A percentile compares a stretch with the other conserved stretches of the same genome.
These are phyloP conservation scores for Multifurca ochricompacta DNA, from an alignment of 768 basidiomycete species.

Conservation along the genomic window DNA sequence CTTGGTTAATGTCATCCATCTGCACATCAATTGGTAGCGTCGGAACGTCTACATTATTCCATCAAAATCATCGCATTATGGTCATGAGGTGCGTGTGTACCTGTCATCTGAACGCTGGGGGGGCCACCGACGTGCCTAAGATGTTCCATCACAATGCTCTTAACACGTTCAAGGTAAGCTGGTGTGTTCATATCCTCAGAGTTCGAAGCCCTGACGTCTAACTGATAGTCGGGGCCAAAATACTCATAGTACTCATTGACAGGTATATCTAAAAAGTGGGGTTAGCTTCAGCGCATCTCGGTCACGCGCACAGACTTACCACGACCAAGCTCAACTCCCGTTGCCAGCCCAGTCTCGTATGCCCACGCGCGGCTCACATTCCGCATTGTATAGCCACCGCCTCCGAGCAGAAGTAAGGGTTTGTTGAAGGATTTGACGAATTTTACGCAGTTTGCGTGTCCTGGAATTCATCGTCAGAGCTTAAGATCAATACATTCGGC, in stretches of 20 bases:
- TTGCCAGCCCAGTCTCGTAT: conserved; percentile 96
- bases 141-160: conserved; percentile 87
- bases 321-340: conserved; percentile 85
- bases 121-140: conserved; percentile 79
- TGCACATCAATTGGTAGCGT: conserved; percentile 74
- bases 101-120: conserved; percentile 87
- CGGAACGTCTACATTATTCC: conserved; percentile 59
- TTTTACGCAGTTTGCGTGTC: conserved; percentile 95
- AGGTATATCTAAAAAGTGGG: conserved; percentile 72
- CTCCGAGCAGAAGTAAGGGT: conserved; percentile 89
- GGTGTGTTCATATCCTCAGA: conserved; percentile 92
- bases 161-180: conserved; percentile 90
- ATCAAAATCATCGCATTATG: not conserved
- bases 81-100: conserved; percentile 35
- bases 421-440: conserved; percentile 96
- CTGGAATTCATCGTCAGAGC: conserved; percentile 32
- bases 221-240: conserved; percentile 94
- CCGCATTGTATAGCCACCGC: conserved; percentile 97
- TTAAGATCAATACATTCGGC: not conserved
- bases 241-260: conserved; percentile 99
- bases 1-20: conserved; percentile 72
- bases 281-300: not conserved
- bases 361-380: conserved; percentile 98
- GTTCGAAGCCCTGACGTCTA: conserved; percentile 92
- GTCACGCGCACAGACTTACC: conserved; percentile 40